A percentile compares a stretch with the other conserved stretches of the same genome.
Conservation (phyloP, 1,139 yeast species). For the Zygoascus sp. region DNA sequence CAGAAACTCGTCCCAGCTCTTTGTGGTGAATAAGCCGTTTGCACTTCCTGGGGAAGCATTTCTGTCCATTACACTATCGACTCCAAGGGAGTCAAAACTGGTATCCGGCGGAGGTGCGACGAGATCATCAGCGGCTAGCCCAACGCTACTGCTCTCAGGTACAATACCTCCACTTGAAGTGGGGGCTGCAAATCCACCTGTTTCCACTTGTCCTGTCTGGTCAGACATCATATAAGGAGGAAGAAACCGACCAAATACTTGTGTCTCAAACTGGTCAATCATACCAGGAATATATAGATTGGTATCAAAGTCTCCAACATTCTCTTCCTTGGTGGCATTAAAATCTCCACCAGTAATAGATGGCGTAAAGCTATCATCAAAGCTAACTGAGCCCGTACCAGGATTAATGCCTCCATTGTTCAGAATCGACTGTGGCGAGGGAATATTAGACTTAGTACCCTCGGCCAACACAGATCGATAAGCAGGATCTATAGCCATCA, state of each 20-base stretch:
- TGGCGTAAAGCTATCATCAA: conserved; percentile 1
- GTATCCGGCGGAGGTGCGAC: not conserved
- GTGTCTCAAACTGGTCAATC: conserved; percentile 78
- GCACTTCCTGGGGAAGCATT: not conserved
- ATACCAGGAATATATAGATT: conserved; percentile 63
- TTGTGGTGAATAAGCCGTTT: conserved; percentile 18
- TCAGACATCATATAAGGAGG: conserved; percentile 70
- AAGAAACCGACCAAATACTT: conserved; percentile 72
- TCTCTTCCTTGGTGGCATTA: not conserved
- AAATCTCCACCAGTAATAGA: conserved; percentile 2
- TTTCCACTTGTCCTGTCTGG: too few relatives aligned
- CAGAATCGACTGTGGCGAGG: not conserved
- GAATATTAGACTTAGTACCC: not conserved
- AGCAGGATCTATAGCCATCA: conserved; percentile 1
- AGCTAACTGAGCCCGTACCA: not conserved
- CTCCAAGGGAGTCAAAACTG: not conserved
- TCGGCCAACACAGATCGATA: not conserved
- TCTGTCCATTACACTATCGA: not conserved
- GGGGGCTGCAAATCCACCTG: too few relatives aligned
- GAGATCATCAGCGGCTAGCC: not conserved
- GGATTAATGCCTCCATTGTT: conserved; percentile 1
- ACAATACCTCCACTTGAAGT: too few relatives aligned
- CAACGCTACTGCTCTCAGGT: not conserved
- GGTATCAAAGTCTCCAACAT: conserved; percentile 11
- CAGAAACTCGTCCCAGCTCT: conserved; percentile 32